Percentiles rank a stretch among this genome's conserved stretches.
Evolutionary conservation across 1,139 yeast genomes (phyloP).

Genomic region (Candida pseudoviswanathii): DNA sequence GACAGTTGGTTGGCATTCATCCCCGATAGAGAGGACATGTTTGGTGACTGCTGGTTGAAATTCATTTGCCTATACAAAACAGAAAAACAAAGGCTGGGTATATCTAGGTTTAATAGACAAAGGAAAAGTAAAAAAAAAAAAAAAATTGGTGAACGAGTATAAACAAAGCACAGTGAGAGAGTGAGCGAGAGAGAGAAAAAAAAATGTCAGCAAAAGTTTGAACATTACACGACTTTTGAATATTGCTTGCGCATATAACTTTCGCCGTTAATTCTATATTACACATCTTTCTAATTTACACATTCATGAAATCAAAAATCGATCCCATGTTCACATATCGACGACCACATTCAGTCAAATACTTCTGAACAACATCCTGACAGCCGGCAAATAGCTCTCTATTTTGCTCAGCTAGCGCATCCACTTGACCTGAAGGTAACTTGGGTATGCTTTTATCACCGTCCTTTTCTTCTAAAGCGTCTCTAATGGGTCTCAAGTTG

Average conservation of each 20-base stretch:
- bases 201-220: neutral
- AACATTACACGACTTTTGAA: neutral
- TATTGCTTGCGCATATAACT: neutral
- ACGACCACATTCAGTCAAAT: slow-evolving; percentile 83
- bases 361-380: slow-evolving; percentile 68
- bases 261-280: neutral
- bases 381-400: slow-evolving; percentile 60
- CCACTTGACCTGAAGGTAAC: slow-evolving; percentile 59
- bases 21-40: slow-evolving; percentile 6
- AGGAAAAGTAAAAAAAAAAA: neutral
- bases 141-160: slow-evolving; percentile 1
- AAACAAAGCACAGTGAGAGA: neutral
- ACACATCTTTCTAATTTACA: neutral
- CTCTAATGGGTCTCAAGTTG: slow-evolving; percentile 51
- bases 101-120: neutral
- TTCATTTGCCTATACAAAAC: slow-evolving; percentile 2
- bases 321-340: slow-evolving; percentile 86
- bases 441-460: slow-evolving; percentile 30
- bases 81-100: neutral
- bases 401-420: slow-evolving; percentile 81
- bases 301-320: slow-evolving; percentile 64
- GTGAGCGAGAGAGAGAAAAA: neutral
- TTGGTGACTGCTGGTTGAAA: slow-evolving; percentile 8
- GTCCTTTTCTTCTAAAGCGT: slow-evolving; percentile 20
- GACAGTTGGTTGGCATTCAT: slow-evolving; percentile 17